These are phyloP conservation scores for Sungouiella blattae DNA, from an alignment of 805 yeast species.

Conservation along the genomic window DNA sequence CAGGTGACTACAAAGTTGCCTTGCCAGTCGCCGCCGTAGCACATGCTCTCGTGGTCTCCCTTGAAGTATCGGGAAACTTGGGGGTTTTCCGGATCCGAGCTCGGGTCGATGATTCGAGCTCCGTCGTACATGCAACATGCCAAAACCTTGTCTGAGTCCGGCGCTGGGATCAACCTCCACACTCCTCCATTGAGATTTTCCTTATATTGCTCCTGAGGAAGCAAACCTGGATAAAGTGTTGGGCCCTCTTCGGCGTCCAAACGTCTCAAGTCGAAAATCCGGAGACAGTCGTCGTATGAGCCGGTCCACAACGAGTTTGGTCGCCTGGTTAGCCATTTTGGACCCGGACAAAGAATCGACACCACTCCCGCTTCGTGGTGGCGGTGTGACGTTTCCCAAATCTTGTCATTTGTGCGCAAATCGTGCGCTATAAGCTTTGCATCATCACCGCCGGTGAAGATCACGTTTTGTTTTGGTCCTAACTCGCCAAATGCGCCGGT, in stretches of 20 bases:
- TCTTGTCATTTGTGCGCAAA: slow-evolving; percentile 34
- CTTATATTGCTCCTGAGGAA: slow-evolving; percentile 45
- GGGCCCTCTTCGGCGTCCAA: slow-evolving; percentile 33
- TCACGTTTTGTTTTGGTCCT: slow-evolving; percentile 50
- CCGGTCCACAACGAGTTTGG: slow-evolving; percentile 75
- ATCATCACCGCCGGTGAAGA: slow-evolving; percentile 93
- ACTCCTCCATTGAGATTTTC: slow-evolving; percentile 86
- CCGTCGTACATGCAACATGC: slow-evolving; percentile 97
- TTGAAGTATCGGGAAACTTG: slow-evolving; percentile 45
- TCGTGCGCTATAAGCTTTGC: slow-evolving; percentile 73
- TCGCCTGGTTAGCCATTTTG: slow-evolving; percentile 39
- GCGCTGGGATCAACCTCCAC: slow-evolving; percentile 80
- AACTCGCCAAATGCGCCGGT: slow-evolving; percentile 66
- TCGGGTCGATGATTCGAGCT: slow-evolving; percentile 57
- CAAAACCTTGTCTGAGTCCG: slow-evolving; percentile 47
- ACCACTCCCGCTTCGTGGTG: slow-evolving; percentile 92
- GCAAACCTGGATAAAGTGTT: slow-evolving; percentile 40
- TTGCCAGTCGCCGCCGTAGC: slow-evolving; percentile 93
- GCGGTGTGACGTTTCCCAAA: slow-evolving; percentile 43
- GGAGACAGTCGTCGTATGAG: slow-evolving; percentile 80
- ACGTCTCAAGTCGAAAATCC: slow-evolving; percentile 66
- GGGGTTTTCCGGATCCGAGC: slow-evolving; percentile 6
- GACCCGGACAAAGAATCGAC: slow-evolving; percentile 54
- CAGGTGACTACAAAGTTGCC: slow-evolving; percentile 65
- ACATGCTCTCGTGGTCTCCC: slow-evolving; percentile 83